phyloP scores from a whole-genome alignment of 1,139 yeast species.

The Schwanniomyces etchellsii region DNA sequence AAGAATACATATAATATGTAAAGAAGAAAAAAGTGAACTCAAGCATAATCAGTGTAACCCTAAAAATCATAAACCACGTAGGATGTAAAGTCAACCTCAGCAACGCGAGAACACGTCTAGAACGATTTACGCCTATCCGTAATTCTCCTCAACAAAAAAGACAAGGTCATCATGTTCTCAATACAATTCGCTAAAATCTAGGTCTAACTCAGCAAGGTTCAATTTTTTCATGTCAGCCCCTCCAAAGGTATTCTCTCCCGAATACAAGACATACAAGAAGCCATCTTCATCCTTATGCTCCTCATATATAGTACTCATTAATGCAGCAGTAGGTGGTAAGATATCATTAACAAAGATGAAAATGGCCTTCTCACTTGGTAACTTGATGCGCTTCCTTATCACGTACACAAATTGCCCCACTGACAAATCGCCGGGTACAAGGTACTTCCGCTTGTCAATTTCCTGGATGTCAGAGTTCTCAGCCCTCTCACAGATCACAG shows the following conservation, averaged over 20 bases:
- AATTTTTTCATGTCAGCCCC: slow-evolving; percentile 10
- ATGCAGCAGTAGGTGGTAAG: slow-evolving; percentile 95
- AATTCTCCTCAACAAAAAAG: too few species aligned
- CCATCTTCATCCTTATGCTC: slow-evolving; percentile 98
- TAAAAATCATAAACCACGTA: too few species aligned
- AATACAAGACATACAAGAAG: slow-evolving; percentile 86
- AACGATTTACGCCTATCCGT: too few species aligned
- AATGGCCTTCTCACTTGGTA: slow-evolving; percentile 96
- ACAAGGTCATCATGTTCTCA: too few species aligned
- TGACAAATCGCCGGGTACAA: slow-evolving; percentile 93
- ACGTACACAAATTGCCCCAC: slow-evolving; percentile 98
- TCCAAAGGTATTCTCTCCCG: slow-evolving; percentile 84
- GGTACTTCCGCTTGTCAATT: slow-evolving; percentile 92
- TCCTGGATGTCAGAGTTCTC: slow-evolving; percentile 96
- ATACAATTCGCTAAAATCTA: slow-evolving; percentile 1
- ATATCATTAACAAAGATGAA: slow-evolving; percentile 95
- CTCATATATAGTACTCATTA: slow-evolving; percentile 90
- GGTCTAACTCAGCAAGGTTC: slow-evolving; percentile 4
- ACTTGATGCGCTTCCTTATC: slow-evolving; percentile 89
- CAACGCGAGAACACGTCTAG: too few species aligned
- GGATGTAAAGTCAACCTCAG: too few species aligned
- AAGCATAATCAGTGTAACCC: too few species aligned
- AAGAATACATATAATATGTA: too few species aligned
- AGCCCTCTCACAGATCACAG: slow-evolving; percentile 95
- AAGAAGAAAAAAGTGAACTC: too few species aligned